Evolutionary conservation across 495 filamentous ascomycete species (phyloP), one percentile per base, ranked within the genome.

Genomic region (Xylaria venustula): DNA sequence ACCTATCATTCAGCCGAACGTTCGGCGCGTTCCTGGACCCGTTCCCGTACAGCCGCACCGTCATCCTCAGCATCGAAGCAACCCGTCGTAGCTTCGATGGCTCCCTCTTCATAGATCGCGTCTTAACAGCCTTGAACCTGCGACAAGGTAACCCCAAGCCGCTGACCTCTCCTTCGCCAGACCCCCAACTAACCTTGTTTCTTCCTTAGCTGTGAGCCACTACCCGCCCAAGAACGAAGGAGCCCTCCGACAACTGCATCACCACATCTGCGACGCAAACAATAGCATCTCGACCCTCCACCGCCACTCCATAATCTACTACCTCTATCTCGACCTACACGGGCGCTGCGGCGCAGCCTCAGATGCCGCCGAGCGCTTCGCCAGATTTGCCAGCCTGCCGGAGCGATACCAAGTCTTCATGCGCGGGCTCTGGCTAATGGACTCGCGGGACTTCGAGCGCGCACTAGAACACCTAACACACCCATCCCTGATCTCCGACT

Each of bases 341-440:
- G 76, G 79, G 41, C 66, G 80, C 7, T 71, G 71, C 23, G 67
- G 67, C 22, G 75, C 73, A n/a, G 72, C 65, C 6, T n/a, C n/a
- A n/a, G 69, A 73, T 3, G 73, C 76, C 7, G 83, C 87, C 28
- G 75, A 79, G 40, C 67, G 72, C 25, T 86, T 83, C 19, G 83
- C 86, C 62, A 71, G 87, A 15, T 69, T 67, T 15, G 65, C 67
- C 0, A 72, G 73, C 32, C 58, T 82, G 30, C 89, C 90, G 0
- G 72, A 80, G 20, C 88, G 86, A 61, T 93, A 91, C 68, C 83
- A 83, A 63, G 83, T 89, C 26, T 88, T 90, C 58, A 90, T 93
- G 70, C 86, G 87, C 58, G 90, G 90, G 3, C 73, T 94, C n/a
- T 93, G 90, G 89, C 79, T 88, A 53, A 77, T 94, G 75, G 90